Evolutionary conservation across 2,329 filamentous ascomycete species (phyloP), one percentile per base, ranked within the genome.

Genomic region (Xylaria sp.): DNA sequence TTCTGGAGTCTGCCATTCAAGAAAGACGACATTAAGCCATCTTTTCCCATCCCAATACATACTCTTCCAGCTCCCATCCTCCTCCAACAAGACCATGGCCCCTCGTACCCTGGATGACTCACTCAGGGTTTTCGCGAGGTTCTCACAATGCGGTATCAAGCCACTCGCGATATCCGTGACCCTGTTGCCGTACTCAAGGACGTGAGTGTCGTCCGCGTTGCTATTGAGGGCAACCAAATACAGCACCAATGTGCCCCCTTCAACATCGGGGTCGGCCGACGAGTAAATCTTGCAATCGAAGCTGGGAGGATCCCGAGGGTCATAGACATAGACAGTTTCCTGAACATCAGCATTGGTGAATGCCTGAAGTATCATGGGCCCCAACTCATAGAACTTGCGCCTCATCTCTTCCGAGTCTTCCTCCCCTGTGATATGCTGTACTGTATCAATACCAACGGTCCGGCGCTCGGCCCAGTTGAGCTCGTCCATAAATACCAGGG

Each of bases 1-100:
- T 6, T 63, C 68, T 11, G 63, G 50, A 4, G 66, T 66, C 54
- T 71, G 69, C 66, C 67, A 70, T 54, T 70, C 68, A 11, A 70
- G 45, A 49, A 61, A 70, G n/a, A 65, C 43, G 47, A 70, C 19
- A 19, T 70, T 70, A 15, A 71, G 57, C 67, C 65, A 70, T 14
- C 67, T 59, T 38, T 47, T 66, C 0, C 67, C 66, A 14, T 70
- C 67, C 28, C 55, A 71, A 28, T 70, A 69, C 9, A 70, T 4
- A 45, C 60, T 60, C 42, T 66, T 64, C 64, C 66, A 69, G 23
- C 57, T 47, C 2, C 60, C 64, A 5, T 62, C 58, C 2, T 59
- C 43, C 46, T 67, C 37, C 6, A 68, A 21, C 4, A 71, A 8
- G 31, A 69, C 7, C n/a, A 69, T 23, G 3, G 17, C 52, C 17